Base-by-base conservation (phyloP, 2,329 filamentous ascomycete genomes). In the Talaromyces sp. region DNA sequence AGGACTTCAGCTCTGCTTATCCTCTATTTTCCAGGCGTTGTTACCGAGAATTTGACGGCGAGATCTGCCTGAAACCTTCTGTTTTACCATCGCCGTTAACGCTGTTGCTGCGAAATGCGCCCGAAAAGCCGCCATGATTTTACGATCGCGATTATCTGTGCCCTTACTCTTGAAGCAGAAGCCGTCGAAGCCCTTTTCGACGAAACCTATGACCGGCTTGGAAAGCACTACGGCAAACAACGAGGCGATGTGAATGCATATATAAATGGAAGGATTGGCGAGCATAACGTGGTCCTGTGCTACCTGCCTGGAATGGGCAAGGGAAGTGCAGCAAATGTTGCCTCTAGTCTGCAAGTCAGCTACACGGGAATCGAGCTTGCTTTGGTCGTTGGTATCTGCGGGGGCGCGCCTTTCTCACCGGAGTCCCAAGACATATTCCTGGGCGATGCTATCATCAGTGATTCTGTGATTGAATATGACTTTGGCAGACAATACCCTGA, bases 301-400 rank as follows among this genome's bases (percentile, higher is more conserved):
- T 54, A 28, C 34, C 4, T 59, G 14, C 34, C 57, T 12, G 23
- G 50, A 51, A 54, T 33, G 57, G 23, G 57, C 3, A 59, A 55
- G n/a, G 33, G 6, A 23, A 40, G 4, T 8, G 57, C 57, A 14
- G 50, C 50, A 9, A 30, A 23, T 33, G 50, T 9, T 12, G 34
- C 50, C 14, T 12, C 16, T n/a, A 27, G 9, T 16, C 18, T 59
- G 40, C 27, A 9, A 27, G 10, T n/a, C 5, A 54, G 27, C 33
- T 59, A 54, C 52, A n/a, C 34, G 3, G 18, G 14, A 23, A 3
- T 59, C 2, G n/a, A 47, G 27, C 50, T 59, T 52, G 50, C 34
- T 5, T 7, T 59, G 5, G 57, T 59, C 27, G 50, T 53, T 18
- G 57, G 57, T 5, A 30, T 59, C 16, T 59, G 57, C 23, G 57